Evolutionary conservation across 768 basidiomycete genomes (phyloP).

Genomic region (Boletus vermiculosoides): DNA sequence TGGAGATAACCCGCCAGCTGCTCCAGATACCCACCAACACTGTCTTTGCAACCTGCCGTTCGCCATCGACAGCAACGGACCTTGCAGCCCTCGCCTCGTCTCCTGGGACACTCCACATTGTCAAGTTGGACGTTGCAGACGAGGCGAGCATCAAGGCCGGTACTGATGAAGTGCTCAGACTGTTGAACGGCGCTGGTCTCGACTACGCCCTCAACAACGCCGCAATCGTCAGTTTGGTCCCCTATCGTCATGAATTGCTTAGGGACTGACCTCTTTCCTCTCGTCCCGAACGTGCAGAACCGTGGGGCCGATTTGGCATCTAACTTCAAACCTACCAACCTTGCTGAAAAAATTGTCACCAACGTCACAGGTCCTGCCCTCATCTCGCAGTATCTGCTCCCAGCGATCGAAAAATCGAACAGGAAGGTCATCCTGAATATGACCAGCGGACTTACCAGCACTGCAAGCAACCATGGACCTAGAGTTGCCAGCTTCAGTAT

Average conservation of each 20-base stretch:
- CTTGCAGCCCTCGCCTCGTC: slow-evolving; percentile 9
- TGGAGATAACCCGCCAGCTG: slow-evolving; percentile 13
- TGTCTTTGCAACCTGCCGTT: slow-evolving; percentile 26
- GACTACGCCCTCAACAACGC: slow-evolving; percentile 33
- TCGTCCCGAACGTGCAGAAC: slow-evolving; percentile 14
- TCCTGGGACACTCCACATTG: slow-evolving; percentile 33
- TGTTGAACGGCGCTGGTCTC: background rate
- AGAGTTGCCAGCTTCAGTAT: slow-evolving; percentile 10
- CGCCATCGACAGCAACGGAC: slow-evolving; percentile 16
- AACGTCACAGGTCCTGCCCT: slow-evolving; percentile 37
- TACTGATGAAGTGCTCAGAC: background rate
- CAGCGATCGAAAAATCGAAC: slow-evolving; percentile 33
- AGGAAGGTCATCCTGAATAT: slow-evolving; percentile 38
- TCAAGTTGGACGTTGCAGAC: slow-evolving; percentile 33
- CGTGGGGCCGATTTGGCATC: slow-evolving; percentile 26
- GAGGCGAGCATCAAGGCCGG: slow-evolving; percentile 28
- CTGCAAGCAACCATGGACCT: slow-evolving; percentile 11
- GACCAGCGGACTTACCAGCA: slow-evolving; percentile 35
- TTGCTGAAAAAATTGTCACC: slow-evolving; percentile 21
- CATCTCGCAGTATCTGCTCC: slow-evolving; percentile 34
- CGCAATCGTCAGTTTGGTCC: slow-evolving; percentile 32
- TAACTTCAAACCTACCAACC: slow-evolving; percentile 17
- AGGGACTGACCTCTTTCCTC: background rate
- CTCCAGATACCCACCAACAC: slow-evolving; percentile 12
- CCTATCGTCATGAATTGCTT: background rate